These are phyloP conservation scores for Nemania sp. DNA, from an alignment of 2,329 filamentous ascomycete species.

Conservation along the genomic window DNA sequence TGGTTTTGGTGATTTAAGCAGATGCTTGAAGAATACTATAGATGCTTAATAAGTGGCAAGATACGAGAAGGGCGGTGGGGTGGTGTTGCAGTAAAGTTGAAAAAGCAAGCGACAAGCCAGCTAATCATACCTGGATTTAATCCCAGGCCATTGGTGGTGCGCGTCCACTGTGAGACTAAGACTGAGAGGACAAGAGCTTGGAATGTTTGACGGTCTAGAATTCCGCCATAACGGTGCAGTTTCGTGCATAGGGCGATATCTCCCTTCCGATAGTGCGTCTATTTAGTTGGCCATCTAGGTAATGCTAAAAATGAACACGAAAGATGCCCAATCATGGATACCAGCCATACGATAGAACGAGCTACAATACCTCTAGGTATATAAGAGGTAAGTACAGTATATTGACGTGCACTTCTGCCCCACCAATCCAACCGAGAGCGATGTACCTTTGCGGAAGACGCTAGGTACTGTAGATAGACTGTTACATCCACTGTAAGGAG, in stretches of 20 bases:
- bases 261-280: not conserved
- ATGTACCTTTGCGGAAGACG: not conserved
- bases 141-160: constrained; percentile 11
- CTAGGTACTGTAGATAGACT: constrained; percentile 1
- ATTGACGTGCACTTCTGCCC: not conserved
- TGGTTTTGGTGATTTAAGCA: not conserved
- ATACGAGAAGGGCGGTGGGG: not conserved
- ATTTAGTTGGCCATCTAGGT: not conserved
- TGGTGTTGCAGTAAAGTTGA: constrained; percentile 5
- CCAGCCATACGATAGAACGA: not conserved
- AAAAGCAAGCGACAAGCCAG: constrained; percentile 6
- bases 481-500: constrained; percentile 12
- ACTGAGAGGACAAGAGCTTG: not conserved
- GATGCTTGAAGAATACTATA: constrained; percentile 1
- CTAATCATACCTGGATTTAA: not conserved
- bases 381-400: not conserved
- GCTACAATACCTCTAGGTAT: no score
- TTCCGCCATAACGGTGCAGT: not conserved
- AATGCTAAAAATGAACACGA: not conserved
- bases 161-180: not conserved
- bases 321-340: not conserved
- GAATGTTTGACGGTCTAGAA: not conserved
- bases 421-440: constrained; percentile 12
- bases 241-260: constrained; percentile 6
- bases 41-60: not conserved